These are phyloP conservation scores for Barnettozyma hawaiiensis DNA, from an alignment of 1,139 yeast genomes.

Conservation along the genomic window DNA sequence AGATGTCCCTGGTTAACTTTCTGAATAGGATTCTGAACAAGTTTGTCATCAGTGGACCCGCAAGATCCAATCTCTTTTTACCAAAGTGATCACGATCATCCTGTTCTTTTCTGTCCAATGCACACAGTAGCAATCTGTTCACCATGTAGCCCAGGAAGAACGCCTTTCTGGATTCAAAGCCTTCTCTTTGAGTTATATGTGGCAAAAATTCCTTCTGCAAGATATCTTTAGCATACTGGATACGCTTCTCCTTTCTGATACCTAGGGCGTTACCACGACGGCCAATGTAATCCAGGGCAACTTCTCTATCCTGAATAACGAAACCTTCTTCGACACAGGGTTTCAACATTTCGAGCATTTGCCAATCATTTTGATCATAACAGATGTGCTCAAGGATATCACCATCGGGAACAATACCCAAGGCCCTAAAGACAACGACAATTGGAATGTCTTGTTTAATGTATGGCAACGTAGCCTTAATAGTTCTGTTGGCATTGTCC, in stretches of 20 bases:
- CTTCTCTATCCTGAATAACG: conserved; percentile 96
- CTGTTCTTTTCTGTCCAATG: conserved; percentile 94
- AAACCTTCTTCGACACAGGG: conserved; percentile 99
- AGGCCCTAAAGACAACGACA: conserved; percentile 93
- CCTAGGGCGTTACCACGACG: conserved; percentile 95
- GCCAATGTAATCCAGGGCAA: conserved; percentile 95
- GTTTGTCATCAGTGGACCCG: conserved; percentile 95
- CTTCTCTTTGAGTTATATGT: conserved; percentile 95
- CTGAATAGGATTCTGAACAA: conserved; percentile 91
- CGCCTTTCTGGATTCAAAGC: conserved; percentile 94
- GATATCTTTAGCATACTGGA: conserved; percentile 94
- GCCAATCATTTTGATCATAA: conserved; percentile 98
- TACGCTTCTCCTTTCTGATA: conserved; percentile 95
- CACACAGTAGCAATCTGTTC: conserved; percentile 87
- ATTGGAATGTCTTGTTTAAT: conserved; percentile 96
- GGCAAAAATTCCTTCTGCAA: conserved; percentile 94
- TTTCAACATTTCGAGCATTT: conserved; percentile 97
- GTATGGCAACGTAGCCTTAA: conserved; percentile 93
- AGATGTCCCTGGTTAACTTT: conserved; percentile 89
- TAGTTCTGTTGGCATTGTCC: conserved; percentile 70
- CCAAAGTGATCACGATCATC: conserved; percentile 99
- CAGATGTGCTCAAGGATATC: conserved; percentile 97
- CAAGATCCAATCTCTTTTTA: conserved; percentile 94
- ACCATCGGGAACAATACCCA: conserved; percentile 98
- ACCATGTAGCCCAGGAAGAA: conserved; percentile 97